Percentiles rank a stretch among this genome's conserved stretches.
Conservation (phyloP, 805 yeast species). For the Candida insectorum region DNA sequence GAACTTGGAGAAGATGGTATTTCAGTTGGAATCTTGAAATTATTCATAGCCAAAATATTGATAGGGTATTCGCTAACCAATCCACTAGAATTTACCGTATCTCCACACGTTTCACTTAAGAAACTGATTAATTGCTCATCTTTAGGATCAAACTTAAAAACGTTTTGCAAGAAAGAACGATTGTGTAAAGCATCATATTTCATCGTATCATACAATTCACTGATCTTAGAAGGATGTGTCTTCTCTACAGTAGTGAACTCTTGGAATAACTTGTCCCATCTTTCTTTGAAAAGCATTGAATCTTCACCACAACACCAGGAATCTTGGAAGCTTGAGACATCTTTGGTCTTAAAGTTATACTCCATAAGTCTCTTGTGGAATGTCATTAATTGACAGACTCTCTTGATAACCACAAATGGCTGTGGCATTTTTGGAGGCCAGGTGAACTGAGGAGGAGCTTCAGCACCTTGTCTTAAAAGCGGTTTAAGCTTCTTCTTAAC, state of each 20-base stretch:
- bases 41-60: constrained; percentile 71
- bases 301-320: constrained; percentile 98
- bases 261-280: constrained; percentile 95
- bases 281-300: constrained; percentile 80
- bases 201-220: constrained; percentile 97
- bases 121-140: constrained; percentile 31
- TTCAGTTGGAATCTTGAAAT: constrained; percentile 58
- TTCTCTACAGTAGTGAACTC: constrained; percentile 92
- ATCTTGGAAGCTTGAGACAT: constrained; percentile 65
- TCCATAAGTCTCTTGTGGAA: constrained; percentile 84
- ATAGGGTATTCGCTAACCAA: constrained; percentile 72
- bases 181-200: constrained; percentile 97
- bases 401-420: constrained; percentile 87
- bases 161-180: constrained; percentile 78
- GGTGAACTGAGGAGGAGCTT: constrained; percentile 95
- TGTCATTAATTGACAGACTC: constrained; percentile 94
- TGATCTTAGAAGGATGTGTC: constrained; percentile 95
- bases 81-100: constrained; percentile 45
- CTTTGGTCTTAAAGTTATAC: constrained; percentile 65
- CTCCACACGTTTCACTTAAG: constrained; percentile 41
- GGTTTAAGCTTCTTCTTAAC: constrained; percentile 97
- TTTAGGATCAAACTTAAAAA: constrained; percentile 63
- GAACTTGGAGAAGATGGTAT: constrained; percentile 19
- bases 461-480: constrained; percentile 87
- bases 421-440: constrained; percentile 99